Evolutionary conservation across 345 rosid species (phyloP).

Genomic region (Triadica sebifera): DNA sequence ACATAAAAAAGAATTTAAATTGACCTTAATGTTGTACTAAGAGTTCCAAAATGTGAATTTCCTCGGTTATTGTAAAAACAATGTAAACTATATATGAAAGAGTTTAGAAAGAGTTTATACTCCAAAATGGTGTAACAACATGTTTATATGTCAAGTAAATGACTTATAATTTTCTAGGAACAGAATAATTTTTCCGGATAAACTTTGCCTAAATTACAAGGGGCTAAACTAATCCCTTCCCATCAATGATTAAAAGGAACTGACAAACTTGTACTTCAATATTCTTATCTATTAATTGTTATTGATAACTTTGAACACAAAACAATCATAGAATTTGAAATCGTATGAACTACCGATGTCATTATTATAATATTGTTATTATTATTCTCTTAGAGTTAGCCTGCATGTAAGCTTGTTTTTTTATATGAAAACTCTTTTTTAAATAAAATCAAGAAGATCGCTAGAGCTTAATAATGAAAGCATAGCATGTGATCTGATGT

Average conservation of each 20-base stretch:
- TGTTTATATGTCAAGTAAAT: neutral
- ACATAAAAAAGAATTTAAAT: no score
- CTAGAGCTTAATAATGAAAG: neutral
- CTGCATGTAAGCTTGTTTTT: conserved; percentile 1
- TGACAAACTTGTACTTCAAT: conserved; percentile 19
- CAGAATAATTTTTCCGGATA: neutral
- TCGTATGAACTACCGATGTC: conserved; percentile 1
- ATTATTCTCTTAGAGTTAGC: neutral
- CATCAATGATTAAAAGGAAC: conserved; percentile 28
- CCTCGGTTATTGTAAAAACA: no score
- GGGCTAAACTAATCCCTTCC: neutral
- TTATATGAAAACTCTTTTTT: neutral
- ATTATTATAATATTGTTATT: neutral
- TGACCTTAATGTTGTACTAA: no score
- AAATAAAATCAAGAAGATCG: neutral
- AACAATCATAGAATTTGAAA: neutral
- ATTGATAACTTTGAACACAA: conserved; percentile 6
- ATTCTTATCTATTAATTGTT: conserved; percentile 13
- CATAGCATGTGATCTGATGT: no score
- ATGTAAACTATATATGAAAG: no score
- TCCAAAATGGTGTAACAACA: neutral
- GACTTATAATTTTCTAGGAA: no score
- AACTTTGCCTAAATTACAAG: neutral
- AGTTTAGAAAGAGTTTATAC: neutral
- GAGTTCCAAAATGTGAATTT: no score